Evolutionary conservation across 768 basidiomycete genomes (phyloP).

Genomic region (Auriculariales sp.): DNA sequence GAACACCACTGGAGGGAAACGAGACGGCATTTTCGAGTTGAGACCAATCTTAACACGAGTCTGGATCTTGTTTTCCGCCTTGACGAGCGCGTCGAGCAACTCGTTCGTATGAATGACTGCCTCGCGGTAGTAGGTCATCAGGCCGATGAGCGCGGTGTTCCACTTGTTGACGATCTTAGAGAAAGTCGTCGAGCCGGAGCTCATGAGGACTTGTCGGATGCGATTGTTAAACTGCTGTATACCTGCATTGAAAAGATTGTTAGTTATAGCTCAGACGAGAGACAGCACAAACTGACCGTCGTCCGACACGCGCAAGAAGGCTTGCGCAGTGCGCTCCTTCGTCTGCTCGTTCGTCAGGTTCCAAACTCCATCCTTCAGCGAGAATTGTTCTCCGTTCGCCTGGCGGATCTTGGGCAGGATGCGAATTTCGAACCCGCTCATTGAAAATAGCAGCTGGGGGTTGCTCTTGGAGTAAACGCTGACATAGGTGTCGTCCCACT

Average conservation of each 20-base stretch:
- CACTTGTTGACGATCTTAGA: conserved; percentile 98
- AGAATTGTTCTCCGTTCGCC: conserved; percentile 93
- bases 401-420: conserved; percentile 94
- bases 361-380: conserved; percentile 91
- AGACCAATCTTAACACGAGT: conserved; percentile 99
- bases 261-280: conserved; percentile 3
- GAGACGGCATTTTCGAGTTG: conserved; percentile 98
- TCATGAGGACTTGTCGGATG: conserved; percentile 93
- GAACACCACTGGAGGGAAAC: conserved; percentile 94
- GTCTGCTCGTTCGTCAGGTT: conserved; percentile 94
- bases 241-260: conserved; percentile 28
- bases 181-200: conserved; percentile 96
- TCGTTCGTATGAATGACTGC: conserved; percentile 97
- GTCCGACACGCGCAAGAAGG: conserved; percentile 94
- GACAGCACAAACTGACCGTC: conserved; percentile 38
- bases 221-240: conserved; percentile 97
- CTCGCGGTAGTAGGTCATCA: conserved; percentile 97
- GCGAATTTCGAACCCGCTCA: conserved; percentile 98
- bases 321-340: conserved; percentile 95
- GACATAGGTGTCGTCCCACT: conserved; percentile 97
- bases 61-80: conserved; percentile 99
- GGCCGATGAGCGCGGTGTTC: conserved; percentile 88
- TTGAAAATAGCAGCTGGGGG: conserved; percentile 93
- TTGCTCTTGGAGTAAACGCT: conserved; percentile 97
- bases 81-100: conserved; percentile 87